phyloP scores from a whole-genome alignment of 805 yeast genomes.

The Nakazawaea molendinolei region DNA sequence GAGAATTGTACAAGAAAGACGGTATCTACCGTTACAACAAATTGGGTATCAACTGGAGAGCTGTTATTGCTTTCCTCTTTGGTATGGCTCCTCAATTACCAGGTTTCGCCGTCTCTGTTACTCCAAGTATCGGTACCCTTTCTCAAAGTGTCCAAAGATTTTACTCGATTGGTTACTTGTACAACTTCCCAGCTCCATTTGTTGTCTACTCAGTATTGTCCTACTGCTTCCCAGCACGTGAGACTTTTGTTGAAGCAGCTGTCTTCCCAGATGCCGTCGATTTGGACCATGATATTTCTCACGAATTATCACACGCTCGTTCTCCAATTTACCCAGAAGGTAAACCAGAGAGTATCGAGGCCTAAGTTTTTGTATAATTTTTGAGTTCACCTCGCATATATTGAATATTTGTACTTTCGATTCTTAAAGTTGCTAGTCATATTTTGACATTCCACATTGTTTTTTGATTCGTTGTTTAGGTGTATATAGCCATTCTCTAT shows the following conservation, averaged over 20 bases:
- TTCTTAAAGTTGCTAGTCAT: too few relatives aligned
- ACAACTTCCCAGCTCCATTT: conserved; percentile 23
- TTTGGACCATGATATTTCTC: conserved; percentile 4
- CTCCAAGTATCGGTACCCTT: conserved; percentile 18
- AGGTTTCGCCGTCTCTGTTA: conserved; percentile 52
- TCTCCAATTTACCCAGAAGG: conserved; percentile 3
- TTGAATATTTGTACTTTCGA: too few relatives aligned
- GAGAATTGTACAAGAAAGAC: conserved; percentile 47
- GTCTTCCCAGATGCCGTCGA: conserved; percentile 6
- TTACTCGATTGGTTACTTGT: conserved; percentile 25
- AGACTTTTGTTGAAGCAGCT: conserved; percentile 5
- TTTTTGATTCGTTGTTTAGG: too few relatives aligned
- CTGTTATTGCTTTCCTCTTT: conserved; percentile 68
- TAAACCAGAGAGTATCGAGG: neutral
- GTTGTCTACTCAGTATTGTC: conserved; percentile 19
- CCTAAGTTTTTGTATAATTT: too few relatives aligned
- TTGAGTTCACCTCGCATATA: too few relatives aligned
- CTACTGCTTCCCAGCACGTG: conserved; percentile 19
- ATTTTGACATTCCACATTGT: too few relatives aligned
- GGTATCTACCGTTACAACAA: conserved; percentile 52
- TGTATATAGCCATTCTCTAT: too few relatives aligned
- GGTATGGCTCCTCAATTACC: conserved; percentile 81
- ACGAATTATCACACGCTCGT: conserved; percentile 5
- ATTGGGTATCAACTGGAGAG: conserved; percentile 78
- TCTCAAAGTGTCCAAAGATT: conserved; percentile 20